Evolutionary conservation across 768 basidiomycete species (phyloP), one percentile per base, ranked within the genome.

Genomic region (Omphalotus guepiniiformis): DNA sequence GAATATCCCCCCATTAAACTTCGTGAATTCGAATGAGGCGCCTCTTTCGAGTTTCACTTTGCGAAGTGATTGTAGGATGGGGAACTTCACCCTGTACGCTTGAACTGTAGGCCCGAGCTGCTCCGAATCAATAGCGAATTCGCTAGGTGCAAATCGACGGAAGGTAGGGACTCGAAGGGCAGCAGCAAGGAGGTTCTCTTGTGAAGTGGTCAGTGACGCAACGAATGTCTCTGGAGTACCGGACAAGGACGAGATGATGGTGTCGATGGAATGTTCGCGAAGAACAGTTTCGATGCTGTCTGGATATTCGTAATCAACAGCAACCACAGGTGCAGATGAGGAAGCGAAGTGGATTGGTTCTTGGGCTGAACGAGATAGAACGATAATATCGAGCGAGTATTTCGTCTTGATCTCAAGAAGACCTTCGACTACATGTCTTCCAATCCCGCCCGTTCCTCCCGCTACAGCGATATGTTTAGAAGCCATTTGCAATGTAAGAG

Each of bases 401-500:
- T 19, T 34, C 11, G 38, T 36, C 21, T 47, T 47, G 19, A 39
- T 29, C 27, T 47, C 46, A 22, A 47, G 37, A 39, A 47, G 46
- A 26, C 37, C 38, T 29, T 47, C 38, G 28, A 47, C 46, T 18
- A 47, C 39, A 19, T 47, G 46, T 21, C 21, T 47, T 21, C 46
- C 46, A 18, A 47, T n/a, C 16, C 28, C 30, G 23, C 46, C 46
- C 29, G 36, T 47, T 30, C 46, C 46, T n/a, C 46, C 46, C 32
- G 46, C 46, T 25, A 47, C 37, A 29, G 46, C 46, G 22, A 47
- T 46, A 18, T 26, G 21, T 25, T 46, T 23, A 27, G 44, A 46
- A 16, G 19, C 38, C 44, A 46, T 46, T n/a, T n/a, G n/a, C n/a
- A n/a, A n/a, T n/a, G n/a, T n/a, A n/a, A n/a, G n/a, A n/a, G n/a